Conservation (phyloP, 805 yeast species). For the Komagataella populi region DNA sequence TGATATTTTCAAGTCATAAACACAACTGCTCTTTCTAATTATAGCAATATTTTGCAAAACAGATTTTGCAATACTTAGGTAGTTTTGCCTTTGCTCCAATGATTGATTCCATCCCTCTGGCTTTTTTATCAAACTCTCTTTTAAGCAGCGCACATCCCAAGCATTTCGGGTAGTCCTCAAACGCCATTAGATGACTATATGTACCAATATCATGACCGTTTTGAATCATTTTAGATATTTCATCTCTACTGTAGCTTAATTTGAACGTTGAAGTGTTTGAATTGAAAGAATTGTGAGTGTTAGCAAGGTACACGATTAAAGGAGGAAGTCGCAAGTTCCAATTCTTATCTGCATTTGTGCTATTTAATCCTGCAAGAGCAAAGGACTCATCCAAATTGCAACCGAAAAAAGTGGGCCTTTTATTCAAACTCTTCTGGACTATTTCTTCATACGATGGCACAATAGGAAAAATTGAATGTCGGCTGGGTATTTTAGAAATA, state of each 20-base stretch:
- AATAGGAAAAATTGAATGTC: slow-evolving; percentile 16
- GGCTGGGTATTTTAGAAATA: slow-evolving; percentile 1
- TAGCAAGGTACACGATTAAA: slow-evolving; percentile 36
- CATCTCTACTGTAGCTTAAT: slow-evolving; percentile 30
- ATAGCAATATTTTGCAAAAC: slow-evolving; percentile 19
- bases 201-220: slow-evolving; percentile 44
- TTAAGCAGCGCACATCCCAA: slow-evolving; percentile 45
- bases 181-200: slow-evolving; percentile 22
- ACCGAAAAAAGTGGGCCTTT: slow-evolving; percentile 25
- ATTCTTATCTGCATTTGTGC: slow-evolving; percentile 2
- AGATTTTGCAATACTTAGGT: slow-evolving; percentile 1
- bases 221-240: slow-evolving; percentile 27
- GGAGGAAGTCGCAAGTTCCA: slow-evolving; percentile 27
- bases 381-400: slow-evolving; percentile 22
- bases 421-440: slow-evolving; percentile 9
- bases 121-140: slow-evolving; percentile 31
- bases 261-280: slow-evolving; percentile 52
- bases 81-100: slow-evolving; percentile 5
- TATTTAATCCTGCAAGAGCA: slow-evolving; percentile 2
- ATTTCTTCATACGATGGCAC: slow-evolving; percentile 19
- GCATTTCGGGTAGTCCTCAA: slow-evolving; percentile 27
- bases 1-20: slow-evolving; percentile 6
- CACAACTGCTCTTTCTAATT: slow-evolving; percentile 9
- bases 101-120: slow-evolving; percentile 3
- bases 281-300: slow-evolving; percentile 22